Conservation (phyloP, 192 early-diverging fungal species). For the Cetraspora pellucida region DNA sequence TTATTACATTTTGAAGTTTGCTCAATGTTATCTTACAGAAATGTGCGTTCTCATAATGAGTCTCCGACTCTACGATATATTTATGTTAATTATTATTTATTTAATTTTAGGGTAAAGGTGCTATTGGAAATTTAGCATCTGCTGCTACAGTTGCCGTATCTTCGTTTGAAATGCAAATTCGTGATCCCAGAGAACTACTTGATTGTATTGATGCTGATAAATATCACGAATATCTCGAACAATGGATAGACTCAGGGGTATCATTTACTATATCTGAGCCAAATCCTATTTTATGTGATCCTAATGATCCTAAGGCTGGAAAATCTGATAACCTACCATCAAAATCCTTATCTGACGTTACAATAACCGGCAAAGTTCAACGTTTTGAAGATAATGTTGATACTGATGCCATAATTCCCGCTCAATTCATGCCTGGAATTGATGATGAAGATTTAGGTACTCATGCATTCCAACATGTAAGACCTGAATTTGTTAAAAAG, state of each 20-base stretch:
- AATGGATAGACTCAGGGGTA: constrained; percentile 67
- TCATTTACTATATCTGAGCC: constrained; percentile 67
- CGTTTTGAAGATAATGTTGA: constrained; percentile 77
- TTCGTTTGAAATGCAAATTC: constrained; percentile 72
- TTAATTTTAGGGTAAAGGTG: constrained; percentile 60
- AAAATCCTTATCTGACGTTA: constrained; percentile 43
- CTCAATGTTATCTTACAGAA: too few species aligned
- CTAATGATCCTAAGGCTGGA: constrained; percentile 13
- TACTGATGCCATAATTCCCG: constrained; percentile 80
- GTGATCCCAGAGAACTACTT: constrained; percentile 68
- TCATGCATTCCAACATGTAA: constrained; percentile 72
- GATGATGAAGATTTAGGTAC: constrained; percentile 71
- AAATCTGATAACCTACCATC: constrained; percentile 31
- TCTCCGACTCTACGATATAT: background rate
- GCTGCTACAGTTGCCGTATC: constrained; percentile 81
- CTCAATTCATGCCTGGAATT: constrained; percentile 74
- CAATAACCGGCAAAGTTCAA: constrained; percentile 69
- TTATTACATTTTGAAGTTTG: too few species aligned
- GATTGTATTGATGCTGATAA: constrained; percentile 64
- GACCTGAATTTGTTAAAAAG: constrained; percentile 72
- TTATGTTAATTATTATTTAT: background rate
- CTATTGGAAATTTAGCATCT: constrained; percentile 76
- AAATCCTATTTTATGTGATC: constrained; percentile 55
- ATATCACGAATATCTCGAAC: constrained; percentile 65
- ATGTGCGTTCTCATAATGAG: too few species aligned